Evolutionary conservation across 768 basidiomycete genomes (phyloP).

Genomic region (Phylloporus sp.): DNA sequence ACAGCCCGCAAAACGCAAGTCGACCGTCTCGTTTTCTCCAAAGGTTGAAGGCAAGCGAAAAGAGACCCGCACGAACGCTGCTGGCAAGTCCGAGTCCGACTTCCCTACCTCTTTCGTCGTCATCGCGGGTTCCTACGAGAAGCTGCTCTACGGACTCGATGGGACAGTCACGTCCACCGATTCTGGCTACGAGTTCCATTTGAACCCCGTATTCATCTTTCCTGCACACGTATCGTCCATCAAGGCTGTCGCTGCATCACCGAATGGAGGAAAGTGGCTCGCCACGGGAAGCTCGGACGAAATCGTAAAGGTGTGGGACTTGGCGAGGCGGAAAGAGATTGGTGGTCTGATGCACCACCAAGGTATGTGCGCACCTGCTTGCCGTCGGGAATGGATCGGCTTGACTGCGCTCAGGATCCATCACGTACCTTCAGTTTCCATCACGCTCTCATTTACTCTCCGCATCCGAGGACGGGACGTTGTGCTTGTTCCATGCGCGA

Average conservation of each 20-base stretch:
- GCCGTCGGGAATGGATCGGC: background rate
- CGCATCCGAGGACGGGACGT: constrained; percentile 87
- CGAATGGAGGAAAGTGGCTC: constrained; percentile 90
- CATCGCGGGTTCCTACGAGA: constrained; percentile 93
- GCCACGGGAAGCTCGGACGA: constrained; percentile 96
- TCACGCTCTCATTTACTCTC: constrained; percentile 87
- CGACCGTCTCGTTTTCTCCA: constrained; percentile 10
- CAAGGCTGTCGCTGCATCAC: constrained; percentile 84
- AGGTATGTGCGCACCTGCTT: constrained; percentile 45
- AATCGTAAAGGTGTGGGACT: constrained; percentile 95
- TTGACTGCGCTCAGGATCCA: constrained; percentile 58
- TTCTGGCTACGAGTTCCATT: constrained; percentile 31
- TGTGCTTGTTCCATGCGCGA: constrained; percentile 85
- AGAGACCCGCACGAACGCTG: background rate
- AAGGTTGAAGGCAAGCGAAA: constrained; percentile 31
- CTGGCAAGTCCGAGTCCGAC: constrained; percentile 2
- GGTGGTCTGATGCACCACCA: constrained; percentile 94
- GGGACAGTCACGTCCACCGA: constrained; percentile 43
- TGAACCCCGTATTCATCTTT: constrained; percentile 91
- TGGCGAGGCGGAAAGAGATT: constrained; percentile 85
- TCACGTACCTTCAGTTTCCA: constrained; percentile 83
- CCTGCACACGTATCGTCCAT: constrained; percentile 94
- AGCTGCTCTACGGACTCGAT: constrained; percentile 86
- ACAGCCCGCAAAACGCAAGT: background rate
- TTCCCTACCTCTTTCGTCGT: constrained; percentile 72